Evolutionary conservation across 2,329 filamentous ascomycete species (phyloP).

Genomic region (Cladosporium cucumerinum): DNA sequence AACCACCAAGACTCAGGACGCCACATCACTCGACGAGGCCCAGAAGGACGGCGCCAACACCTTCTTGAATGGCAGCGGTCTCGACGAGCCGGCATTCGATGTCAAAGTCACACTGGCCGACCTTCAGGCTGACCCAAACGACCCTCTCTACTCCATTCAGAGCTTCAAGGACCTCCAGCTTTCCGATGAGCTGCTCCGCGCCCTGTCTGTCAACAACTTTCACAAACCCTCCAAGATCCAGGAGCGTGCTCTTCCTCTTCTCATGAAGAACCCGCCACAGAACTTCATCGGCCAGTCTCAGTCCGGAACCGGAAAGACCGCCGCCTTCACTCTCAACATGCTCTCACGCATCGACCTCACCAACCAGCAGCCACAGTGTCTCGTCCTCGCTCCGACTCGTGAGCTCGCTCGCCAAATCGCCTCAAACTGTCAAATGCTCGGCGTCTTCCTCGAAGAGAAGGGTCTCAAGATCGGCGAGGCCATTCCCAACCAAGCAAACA

Average conservation of each 20-base stretch:
- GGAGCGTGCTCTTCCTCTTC: slow-evolving; percentile 85
- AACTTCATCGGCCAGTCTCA: slow-evolving; percentile 99
- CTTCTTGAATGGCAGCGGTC: slow-evolving; percentile 42
- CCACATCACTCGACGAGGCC: slow-evolving; percentile 21
- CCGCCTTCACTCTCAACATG: slow-evolving; percentile 90
- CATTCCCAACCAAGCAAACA: slow-evolving; percentile 71
- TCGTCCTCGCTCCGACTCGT: slow-evolving; percentile 86
- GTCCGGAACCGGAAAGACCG: slow-evolving; percentile 96
- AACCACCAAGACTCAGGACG: slow-evolving; percentile 3
- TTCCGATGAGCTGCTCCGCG: slow-evolving; percentile 66
- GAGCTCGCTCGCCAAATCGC: slow-evolving; percentile 94
- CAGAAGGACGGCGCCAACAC: slow-evolving; percentile 46
- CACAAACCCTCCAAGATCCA: slow-evolving; percentile 97
- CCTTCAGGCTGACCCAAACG: slow-evolving; percentile 79
- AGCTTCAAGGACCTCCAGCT: slow-evolving; percentile 77
- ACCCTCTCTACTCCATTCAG: slow-evolving; percentile 80
- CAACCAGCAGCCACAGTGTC: slow-evolving; percentile 71
- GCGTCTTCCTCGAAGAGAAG: slow-evolving; percentile 65
- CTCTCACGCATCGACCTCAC: slow-evolving; percentile 78
- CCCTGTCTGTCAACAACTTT: slow-evolving; percentile 79
- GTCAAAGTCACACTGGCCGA: slow-evolving; percentile 92
- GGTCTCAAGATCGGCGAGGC: slow-evolving; percentile 74
- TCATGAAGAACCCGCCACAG: slow-evolving; percentile 77
- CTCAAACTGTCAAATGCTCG: slow-evolving; percentile 78
- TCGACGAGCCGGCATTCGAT: slow-evolving; percentile 72